Conservation (phyloP, 208 protist species). For the Strigomonas galati region DNA sequence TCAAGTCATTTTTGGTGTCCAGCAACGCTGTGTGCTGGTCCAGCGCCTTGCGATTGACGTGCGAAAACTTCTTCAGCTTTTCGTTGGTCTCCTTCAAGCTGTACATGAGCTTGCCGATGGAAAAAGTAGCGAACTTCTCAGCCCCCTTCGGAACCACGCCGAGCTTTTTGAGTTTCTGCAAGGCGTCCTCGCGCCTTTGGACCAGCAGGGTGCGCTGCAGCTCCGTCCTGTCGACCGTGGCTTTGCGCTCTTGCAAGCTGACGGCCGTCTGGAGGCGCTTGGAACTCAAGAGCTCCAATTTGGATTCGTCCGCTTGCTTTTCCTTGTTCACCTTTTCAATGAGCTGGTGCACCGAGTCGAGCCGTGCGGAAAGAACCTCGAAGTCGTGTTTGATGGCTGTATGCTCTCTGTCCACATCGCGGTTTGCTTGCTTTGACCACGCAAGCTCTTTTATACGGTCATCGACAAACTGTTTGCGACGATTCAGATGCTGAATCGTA, state of each 20-base stretch:
- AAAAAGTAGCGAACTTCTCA: conserved; percentile 40
- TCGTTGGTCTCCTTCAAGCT: conserved; percentile 74
- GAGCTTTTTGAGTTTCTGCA: conserved; percentile 90
- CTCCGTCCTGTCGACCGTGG: conserved; percentile 51
- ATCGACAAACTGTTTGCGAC: conserved; percentile 41
- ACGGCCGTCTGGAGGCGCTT: conserved; percentile 32
- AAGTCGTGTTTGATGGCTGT: conserved; percentile 52
- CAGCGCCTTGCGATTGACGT: conserved; percentile 98
- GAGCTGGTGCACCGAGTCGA: conserved; percentile 33
- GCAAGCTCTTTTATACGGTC: conserved; percentile 64
- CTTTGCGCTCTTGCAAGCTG: conserved; percentile 58
- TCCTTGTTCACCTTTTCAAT: conserved; percentile 47
- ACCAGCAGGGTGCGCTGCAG: conserved; percentile 64
- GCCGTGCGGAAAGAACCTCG: conserved; percentile 34
- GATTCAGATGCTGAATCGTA: conserved; percentile 51
- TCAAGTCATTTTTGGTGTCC: conserved; percentile 85
- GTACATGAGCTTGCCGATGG: conserved; percentile 79
- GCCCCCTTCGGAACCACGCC: conserved; percentile 77
- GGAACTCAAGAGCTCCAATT: conserved; percentile 40
- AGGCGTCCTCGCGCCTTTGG: conserved; percentile 82
- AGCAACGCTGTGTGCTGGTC: conserved; percentile 96
- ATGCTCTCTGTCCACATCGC: conserved; percentile 32
- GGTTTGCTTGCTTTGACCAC: conserved; percentile 41
- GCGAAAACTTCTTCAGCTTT: conserved; percentile 85
- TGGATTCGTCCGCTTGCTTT: conserved; percentile 35